Base-by-base conservation (phyloP, 805 yeast species). In the Huiozyma naganishii region DNA sequence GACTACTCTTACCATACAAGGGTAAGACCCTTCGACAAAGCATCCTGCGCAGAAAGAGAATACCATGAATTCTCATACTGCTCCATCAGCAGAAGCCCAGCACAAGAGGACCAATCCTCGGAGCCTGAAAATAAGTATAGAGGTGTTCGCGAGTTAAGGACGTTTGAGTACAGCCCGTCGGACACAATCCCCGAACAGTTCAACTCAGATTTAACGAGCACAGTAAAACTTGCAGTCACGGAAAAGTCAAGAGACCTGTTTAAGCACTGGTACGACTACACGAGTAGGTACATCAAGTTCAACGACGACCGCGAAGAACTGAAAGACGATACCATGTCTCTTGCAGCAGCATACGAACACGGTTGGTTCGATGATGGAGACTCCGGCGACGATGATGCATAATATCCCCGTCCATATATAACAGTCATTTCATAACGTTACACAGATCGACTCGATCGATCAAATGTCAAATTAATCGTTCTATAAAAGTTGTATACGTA, bases 281-380 rank as follows among this genome's bases (percentile, higher is more conserved):
- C 67, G 0, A 53, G 62, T 2, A 63, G 47, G 37, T 48, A 49
- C 29, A 52, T 67, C 11, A 51, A 58, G 37, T 61, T 57, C 10
- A 82, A 76, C 47, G 46, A 50, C 7, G 82, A 76, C 33, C 64
- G 77, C 46, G 77, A 72, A 36, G 80, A 76, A 36, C 53, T 77
- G 41, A 65, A 72, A 9, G 79, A 79, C 37, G 68, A 69, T 23
- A 49, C 79, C 7, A 71, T 68, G 2, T 56, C 59, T 3, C 42
- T 74, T 36, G 69, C 72, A 0, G 59, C 63, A 3, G 73, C 69
- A 42, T 79, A 77, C 49, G 74, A 73, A 37, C 58, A 61, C 46
- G 83, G 82, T 0, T 76, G 72, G 58, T 66, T 69, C 41, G 70
- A 67, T 40, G 74, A 71, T 50, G 72, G 68, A 10, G 70, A 66